These are phyloP conservation scores for Ampelocalamus luodianensis DNA, from an alignment of 176 grass and related monocot genomes.

Conservation along the genomic window DNA sequence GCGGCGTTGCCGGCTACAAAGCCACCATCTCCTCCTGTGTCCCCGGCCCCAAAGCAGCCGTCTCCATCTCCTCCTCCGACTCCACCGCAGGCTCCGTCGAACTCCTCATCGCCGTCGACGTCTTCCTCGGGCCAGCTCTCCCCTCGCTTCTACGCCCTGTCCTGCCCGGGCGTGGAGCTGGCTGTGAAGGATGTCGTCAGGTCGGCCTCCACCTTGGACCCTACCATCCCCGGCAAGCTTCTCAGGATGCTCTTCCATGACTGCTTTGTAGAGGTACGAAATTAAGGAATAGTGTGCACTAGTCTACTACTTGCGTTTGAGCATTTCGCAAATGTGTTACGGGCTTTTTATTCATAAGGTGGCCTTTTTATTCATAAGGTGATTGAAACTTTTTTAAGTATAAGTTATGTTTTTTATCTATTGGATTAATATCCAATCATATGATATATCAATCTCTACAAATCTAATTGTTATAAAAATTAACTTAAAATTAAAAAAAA, in stretches of 20 bases:
- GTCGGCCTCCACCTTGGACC: slow-evolving; percentile 60
- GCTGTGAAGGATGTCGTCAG: slow-evolving; percentile 69
- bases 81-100: not conserved
- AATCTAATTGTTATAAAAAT: too few species aligned
- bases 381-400: too few species aligned
- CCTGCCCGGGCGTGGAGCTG: slow-evolving; percentile 76
- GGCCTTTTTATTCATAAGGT: too few species aligned
- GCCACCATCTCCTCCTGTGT: not conserved
- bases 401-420: too few species aligned
- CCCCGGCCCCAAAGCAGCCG: not conserved
- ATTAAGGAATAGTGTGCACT: not conserved
- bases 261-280: slow-evolving; percentile 84
- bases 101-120: not conserved
- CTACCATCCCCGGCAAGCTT: slow-evolving; percentile 76
- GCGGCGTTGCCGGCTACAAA: not conserved
- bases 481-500: too few species aligned
- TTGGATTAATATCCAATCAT: too few species aligned
- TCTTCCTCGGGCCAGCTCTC: slow-evolving; percentile 58
- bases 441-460: too few species aligned
- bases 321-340: not conserved
- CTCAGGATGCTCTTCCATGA: slow-evolving; percentile 94
- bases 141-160: slow-evolving; percentile 63
- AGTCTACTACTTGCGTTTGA: not conserved
- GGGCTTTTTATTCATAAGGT: too few species aligned
- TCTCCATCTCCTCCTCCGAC: not conserved